Base-by-base conservation (phyloP, 331 rosid species). In the Prunus yedoensis region DNA sequence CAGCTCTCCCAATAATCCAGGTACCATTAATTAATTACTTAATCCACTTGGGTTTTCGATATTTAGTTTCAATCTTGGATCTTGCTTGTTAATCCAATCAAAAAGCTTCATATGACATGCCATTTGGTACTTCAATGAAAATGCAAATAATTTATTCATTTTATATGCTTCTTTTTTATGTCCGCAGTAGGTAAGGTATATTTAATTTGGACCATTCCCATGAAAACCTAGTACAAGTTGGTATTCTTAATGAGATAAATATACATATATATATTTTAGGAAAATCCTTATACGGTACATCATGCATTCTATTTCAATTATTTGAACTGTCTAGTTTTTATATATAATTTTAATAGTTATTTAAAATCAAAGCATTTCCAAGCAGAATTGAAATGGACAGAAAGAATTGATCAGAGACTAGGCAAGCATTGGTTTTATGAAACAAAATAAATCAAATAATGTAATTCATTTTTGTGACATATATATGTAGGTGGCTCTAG, bases 1-100 rank as follows among this genome's bases (percentile, higher is more conserved):
- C 99, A 0, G 61, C 81, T 84, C 88, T 94, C 59, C 99, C 96
- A 8, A 88, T 92, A 43, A 76, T 92, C 73, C 96, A 87, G 96
- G 96, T 91, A 50, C 58, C 12, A 11, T 41, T 18, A 5, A 25
- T 13, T 11, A 28, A 56, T 46, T 23, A 51, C 21, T 4, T n/a
- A 6, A 3, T 28, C 5, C 1, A 35, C 41, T 35, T 35, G 41
- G 41, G 41, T 35, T 35, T 5, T 35, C 8, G 8, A 35, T 35
- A 8, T 35, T 35, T 35, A 5, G 41, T 5, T 35, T 35, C 41
- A 35, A 35, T 35, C 41, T 35, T 35, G 41, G 41, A 35, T 3
- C 30, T 28, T 28, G 32, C 32, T 23, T 28, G 32, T 28, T 28
- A 3, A 28, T 28, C 32, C 32, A 28, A 28, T 35, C 41, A 35